These are phyloP conservation scores for Tilletia indica DNA, from an alignment of 1,284 basidiomycete species.

Conservation along the genomic window DNA sequence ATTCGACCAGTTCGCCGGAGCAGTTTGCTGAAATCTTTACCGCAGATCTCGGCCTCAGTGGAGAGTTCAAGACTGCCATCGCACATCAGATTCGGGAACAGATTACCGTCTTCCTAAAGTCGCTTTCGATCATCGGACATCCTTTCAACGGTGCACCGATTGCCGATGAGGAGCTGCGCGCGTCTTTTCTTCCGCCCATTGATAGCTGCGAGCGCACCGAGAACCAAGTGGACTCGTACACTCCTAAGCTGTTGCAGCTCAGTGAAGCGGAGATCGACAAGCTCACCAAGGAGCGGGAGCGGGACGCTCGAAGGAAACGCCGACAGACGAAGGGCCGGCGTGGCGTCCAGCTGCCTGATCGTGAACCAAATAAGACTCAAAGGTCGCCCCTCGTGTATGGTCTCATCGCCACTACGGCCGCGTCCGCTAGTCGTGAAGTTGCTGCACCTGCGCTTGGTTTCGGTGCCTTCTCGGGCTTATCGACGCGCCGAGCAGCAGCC, in stretches of 20 bases:
- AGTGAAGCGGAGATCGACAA: constrained; percentile 79
- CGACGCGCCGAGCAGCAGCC: constrained; percentile 15
- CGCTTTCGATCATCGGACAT: constrained; percentile 85
- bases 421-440: constrained; percentile 28
- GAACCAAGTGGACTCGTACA: constrained; percentile 66
- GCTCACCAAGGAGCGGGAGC: constrained; percentile 88
- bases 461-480: constrained; percentile 10
- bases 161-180: constrained; percentile 86
- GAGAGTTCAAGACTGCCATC: constrained; percentile 86
- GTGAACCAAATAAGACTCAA: constrained; percentile 86
- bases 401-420: constrained; percentile 27
- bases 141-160: constrained; percentile 74
- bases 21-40: constrained; percentile 85
- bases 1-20: constrained; percentile 77
- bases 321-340: constrained; percentile 82
- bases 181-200: constrained; percentile 72
- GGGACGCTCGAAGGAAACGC: constrained; percentile 79
- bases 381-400: constrained; percentile 59
- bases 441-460: background rate
- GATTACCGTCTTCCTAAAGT: constrained; percentile 84
- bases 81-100: constrained; percentile 95
- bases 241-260: constrained; percentile 83
- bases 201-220: constrained; percentile 63
- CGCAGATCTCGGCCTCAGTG: constrained; percentile 80
- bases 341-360: constrained; percentile 85